A percentile compares a stretch with the other conserved stretches of the same genome.
These are phyloP conservation scores for Carex parvula DNA, from an alignment of 176 grass and related monocot genomes.

Conservation along the genomic window DNA sequence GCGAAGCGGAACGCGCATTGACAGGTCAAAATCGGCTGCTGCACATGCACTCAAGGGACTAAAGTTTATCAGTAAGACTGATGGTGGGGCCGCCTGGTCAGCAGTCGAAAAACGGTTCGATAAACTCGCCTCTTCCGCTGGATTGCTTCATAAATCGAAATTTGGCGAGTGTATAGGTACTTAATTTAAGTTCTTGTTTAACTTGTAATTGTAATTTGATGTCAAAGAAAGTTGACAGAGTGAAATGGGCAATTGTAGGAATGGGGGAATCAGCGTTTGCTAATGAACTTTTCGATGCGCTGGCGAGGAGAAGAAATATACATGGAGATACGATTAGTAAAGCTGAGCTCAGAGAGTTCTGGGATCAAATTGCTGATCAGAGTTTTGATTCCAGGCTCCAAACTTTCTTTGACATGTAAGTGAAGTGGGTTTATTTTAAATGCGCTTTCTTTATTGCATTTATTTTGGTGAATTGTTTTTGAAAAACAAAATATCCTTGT, in stretches of 20 bases:
- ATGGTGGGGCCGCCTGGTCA: slow-evolving; percentile 47
- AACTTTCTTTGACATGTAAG: slow-evolving; percentile 97
- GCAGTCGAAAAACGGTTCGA: slow-evolving; percentile 73
- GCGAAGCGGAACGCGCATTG: slow-evolving; percentile 25
- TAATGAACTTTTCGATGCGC: slow-evolving; percentile 78
- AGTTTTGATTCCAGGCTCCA: slow-evolving; percentile 94
- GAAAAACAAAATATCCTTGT: not conserved
- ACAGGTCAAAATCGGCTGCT: slow-evolving; percentile 64
- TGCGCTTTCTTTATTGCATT: not conserved
- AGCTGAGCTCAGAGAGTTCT: slow-evolving; percentile 85
- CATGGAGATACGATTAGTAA: slow-evolving; percentile 65
- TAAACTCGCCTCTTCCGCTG: slow-evolving; percentile 47
- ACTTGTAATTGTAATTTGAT: not conserved
- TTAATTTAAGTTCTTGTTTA: not conserved
- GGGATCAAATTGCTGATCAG: slow-evolving; percentile 88
- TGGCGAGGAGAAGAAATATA: slow-evolving; percentile 68
- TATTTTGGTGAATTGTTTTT: slow-evolving; percentile 6
- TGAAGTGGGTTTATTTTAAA: not conserved
- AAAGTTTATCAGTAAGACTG: slow-evolving; percentile 77
- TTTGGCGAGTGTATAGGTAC: slow-evolving; percentile 95
- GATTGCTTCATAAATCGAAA: slow-evolving; percentile 55
- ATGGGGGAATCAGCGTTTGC: slow-evolving; percentile 86
- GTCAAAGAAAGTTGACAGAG: not conserved
- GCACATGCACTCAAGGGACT: slow-evolving; percentile 94
- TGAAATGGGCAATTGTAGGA: slow-evolving; percentile 34